A percentile compares a stretch with the other conserved stretches of the same genome.
Evolutionary conservation across 306 rosid genomes (phyloP).

Genomic region (Lathyrus tuberosus): DNA sequence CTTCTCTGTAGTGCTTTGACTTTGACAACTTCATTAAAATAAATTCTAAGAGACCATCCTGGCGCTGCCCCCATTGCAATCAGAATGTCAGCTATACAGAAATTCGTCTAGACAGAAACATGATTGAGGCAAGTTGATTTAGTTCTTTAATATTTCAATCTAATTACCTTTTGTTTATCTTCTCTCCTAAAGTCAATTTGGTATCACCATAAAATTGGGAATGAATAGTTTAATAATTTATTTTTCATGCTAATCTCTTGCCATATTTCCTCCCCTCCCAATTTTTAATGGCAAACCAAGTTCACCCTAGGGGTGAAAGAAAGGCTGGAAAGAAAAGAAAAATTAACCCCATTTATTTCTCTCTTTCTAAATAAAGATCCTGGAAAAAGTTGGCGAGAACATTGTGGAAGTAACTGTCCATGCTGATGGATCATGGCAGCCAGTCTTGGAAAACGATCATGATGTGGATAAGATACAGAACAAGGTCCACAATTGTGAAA

Average conservation of each 20-base stretch:
- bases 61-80: slow-evolving; percentile 99
- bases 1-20: slow-evolving; percentile 79
- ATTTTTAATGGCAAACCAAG: slow-evolving; percentile 17
- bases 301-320: slow-evolving; percentile 17
- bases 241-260: slow-evolving; percentile 26
- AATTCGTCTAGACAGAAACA: slow-evolving; percentile 74
- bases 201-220: slow-evolving; percentile 34
- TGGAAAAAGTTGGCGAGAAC: slow-evolving; percentile 71
- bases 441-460: slow-evolving; percentile 53
- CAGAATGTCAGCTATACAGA: slow-evolving; percentile 73
- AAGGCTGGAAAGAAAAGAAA: slow-evolving; percentile 16
- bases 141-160: slow-evolving; percentile 37
- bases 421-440: slow-evolving; percentile 90
- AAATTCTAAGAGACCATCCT: slow-evolving; percentile 82
- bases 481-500: slow-evolving; percentile 38
- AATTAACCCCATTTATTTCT: not conserved
- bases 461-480: slow-evolving; percentile 45
- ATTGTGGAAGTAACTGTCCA: slow-evolving; percentile 68
- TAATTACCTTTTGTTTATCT: slow-evolving; percentile 32
- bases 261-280: not conserved
- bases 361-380: slow-evolving; percentile 53
- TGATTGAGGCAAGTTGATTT: slow-evolving; percentile 77
- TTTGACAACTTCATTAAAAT: slow-evolving; percentile 65
- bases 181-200: slow-evolving; percentile 22
- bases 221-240: slow-evolving; percentile 19